Evolutionary conservation across 1,284 basidiomycete genomes (phyloP).

Genomic region (Leccinum laetum): DNA sequence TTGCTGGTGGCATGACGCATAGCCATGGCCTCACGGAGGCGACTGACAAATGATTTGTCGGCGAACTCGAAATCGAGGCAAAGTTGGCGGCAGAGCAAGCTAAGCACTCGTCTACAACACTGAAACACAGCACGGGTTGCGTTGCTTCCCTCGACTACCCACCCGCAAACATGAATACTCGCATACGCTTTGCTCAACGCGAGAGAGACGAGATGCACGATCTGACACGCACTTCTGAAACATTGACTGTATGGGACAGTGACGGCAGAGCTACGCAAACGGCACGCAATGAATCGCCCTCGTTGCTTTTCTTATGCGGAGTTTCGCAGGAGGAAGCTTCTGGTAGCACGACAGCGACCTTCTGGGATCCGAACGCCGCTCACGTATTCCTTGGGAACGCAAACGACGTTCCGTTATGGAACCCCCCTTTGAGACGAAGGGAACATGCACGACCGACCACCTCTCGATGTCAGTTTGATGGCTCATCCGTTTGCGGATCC

Average conservation of each 20-base stretch:
- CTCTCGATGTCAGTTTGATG: slow-evolving; percentile 3
- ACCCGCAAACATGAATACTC: slow-evolving; percentile 7
- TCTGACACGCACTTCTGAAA: slow-evolving; percentile 54
- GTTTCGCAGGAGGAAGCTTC: slow-evolving; percentile 23
- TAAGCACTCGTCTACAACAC: neutral
- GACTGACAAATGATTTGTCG: slow-evolving; percentile 19
- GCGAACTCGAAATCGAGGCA: slow-evolving; percentile 27
- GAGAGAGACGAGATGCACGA: slow-evolving; percentile 92
- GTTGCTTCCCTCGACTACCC: slow-evolving; percentile 1
- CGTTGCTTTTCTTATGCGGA: slow-evolving; percentile 1
- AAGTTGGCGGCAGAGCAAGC: slow-evolving; percentile 10
- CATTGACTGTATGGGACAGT: slow-evolving; percentile 30
- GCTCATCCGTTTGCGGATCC: slow-evolving; percentile 12
- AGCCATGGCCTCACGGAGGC: slow-evolving; percentile 22
- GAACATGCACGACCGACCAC: neutral
- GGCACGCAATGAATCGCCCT: slow-evolving; percentile 8
- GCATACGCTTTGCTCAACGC: slow-evolving; percentile 57
- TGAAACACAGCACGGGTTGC: neutral
- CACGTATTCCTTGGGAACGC: slow-evolving; percentile 79
- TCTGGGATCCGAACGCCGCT: slow-evolving; percentile 55
- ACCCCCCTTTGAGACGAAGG: slow-evolving; percentile 8
- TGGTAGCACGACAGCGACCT: slow-evolving; percentile 39
- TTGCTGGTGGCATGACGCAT: slow-evolving; percentile 9
- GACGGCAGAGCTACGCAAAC: slow-evolving; percentile 15
- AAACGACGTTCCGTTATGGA: slow-evolving; percentile 64